Evolutionary conservation across 1,284 basidiomycete species (phyloP), one percentile per base, ranked within the genome.

Genomic region (Tilletiaria anomala): DNA sequence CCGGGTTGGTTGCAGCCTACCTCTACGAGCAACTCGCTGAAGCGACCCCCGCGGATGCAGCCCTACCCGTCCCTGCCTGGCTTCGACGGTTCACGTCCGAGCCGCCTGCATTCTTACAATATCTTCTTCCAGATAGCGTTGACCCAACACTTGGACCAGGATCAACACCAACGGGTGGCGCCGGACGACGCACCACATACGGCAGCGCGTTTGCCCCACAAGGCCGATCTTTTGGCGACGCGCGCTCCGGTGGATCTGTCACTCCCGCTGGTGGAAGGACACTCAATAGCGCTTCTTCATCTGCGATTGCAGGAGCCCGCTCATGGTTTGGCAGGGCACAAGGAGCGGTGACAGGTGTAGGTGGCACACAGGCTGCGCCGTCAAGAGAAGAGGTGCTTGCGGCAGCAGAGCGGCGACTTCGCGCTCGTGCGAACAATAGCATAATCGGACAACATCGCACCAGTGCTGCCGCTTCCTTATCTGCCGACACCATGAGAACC

Each of bases 371-470:
- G n/a, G 37, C 33, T n/a, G 36, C 20, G 35, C 11, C 18, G 19
- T 33, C 32, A 43, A 4, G 57, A 10, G 48, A 58, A 15, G 57
- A 48, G 18, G 39, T 58, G 22, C 49, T 58, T 4, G 54, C 48
- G 18, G 57, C 57, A 12, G 50, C 57, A 10, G 57, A 60, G 32
- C 48, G 51, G 14, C 45, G 57, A 5, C 42, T 60, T 1, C 41
- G 51, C 2, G 39, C 45, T 1, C 37, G 39, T 4, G 37, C 45
- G 29, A 34, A 45, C 1, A 43, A 42, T 10, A 52, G 51, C 14
- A 60, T 60, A 29, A 53, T 53, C 22, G 53, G 47, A 60, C 26
- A 8, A 29, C 8, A 29, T 8, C 26, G 8, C 26, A n/a, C 26
- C 26, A n/a, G 10, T 40, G 45, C 49, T 12, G 18, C 48, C 2